A percentile compares a stretch with the other conserved stretches of the same genome.
Conservation (phyloP, 805 yeast genomes). For the Yamadazyma ubonensis region DNA sequence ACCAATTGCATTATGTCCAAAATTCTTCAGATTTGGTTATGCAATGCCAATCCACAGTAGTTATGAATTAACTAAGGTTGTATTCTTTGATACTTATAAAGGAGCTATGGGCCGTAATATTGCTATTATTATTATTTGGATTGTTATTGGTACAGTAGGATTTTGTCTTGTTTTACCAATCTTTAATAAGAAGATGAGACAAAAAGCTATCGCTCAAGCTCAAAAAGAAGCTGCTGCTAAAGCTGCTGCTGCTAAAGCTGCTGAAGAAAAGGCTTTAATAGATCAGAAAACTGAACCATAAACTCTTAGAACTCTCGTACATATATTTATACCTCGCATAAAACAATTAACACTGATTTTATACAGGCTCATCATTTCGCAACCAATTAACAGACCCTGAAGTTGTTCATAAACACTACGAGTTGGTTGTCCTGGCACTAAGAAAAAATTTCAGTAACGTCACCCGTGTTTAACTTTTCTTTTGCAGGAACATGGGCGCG, state of each 20-base stretch:
- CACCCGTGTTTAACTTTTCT: neutral
- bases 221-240: constrained; percentile 4
- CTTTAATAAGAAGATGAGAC: constrained; percentile 37
- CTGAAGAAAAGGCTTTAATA: neutral
- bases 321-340: no score
- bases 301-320: no score
- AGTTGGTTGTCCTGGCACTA: no score
- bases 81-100: constrained; percentile 55
- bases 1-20: constrained; percentile 57
- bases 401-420: no score
- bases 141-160: constrained; percentile 45
- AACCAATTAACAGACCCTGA: no score
- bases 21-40: constrained; percentile 63
- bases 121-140: constrained; percentile 63
- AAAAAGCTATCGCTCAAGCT: constrained; percentile 22
- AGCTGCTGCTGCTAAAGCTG: constrained; percentile 5
- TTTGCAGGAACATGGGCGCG: neutral
- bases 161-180: constrained; percentile 46
- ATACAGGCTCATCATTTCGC: no score
- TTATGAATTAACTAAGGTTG: constrained; percentile 57
- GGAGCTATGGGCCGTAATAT: constrained; percentile 58
- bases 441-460: no score
- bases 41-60: constrained; percentile 70
- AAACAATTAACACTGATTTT: no score
- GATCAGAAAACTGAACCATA: constrained; percentile 2